Evolutionary conservation across 805 yeast genomes (phyloP), one percentile per base, ranked within the genome.

Genomic region (Schizosaccharomyces cryophilus): DNA sequence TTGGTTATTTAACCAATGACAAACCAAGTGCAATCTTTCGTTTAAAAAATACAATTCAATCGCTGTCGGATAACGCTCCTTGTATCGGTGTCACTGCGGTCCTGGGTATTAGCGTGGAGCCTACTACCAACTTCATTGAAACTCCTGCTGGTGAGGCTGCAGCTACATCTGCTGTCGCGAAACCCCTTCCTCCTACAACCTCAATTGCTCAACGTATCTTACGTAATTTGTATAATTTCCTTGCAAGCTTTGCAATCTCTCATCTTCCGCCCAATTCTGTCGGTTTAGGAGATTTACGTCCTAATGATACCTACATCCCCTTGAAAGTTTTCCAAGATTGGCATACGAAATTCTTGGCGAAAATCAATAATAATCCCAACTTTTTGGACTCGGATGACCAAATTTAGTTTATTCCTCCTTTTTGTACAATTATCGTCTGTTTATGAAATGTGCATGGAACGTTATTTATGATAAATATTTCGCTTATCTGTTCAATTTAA

Each of bases 1-100:
- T 66, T 29, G 77, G 69, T 54, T 72, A 42, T 31, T 21, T 59
- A 17, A 42, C 54, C 9, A 59, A 42, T 29, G 61, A 42, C 24
- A 59, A 59, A 21, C 61, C 48, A 5, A 42, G 54, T 45, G 61
- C 61, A 26, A 42, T 59, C 13, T 59, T 59, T 29, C 48, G 54
- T 30, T 21, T 59, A 21, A 35, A 40, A 56, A 59, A 59, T 21
- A 42, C 51, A 2, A 21, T 19, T 9, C 40, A 40, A 15, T n/a
- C 58, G 6, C n/a, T 42, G 11, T 19, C 48, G 9, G 13, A 29
- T 17, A 35, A 47, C 19, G 31, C 21, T 7, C 31, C 24, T 31
- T 19, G 19, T 24, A 40, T 35, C 35, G 60, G 47, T 19, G 35
- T 59, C 15, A 45, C 47, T 13, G 54, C 48, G 13, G n/a, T 21